Base-by-base conservation (phyloP, 2,329 filamentous ascomycete species). In the Talaromyces amestolkiae region DNA sequence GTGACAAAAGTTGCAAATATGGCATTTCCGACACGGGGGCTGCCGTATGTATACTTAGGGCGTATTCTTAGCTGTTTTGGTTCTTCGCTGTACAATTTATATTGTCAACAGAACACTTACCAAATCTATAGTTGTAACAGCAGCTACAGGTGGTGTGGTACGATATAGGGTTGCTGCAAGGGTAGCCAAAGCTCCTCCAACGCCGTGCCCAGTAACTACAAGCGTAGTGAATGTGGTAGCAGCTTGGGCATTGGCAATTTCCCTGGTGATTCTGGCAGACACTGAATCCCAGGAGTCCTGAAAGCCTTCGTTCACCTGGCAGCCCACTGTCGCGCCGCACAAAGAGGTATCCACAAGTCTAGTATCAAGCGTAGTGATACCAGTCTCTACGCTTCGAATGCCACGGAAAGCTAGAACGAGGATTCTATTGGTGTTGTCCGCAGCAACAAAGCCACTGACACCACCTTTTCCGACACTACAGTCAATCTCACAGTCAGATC, bases 131-230 rank as follows among this genome's bases (percentile, higher is more conserved):
- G 27, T 31, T 31, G 27, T 31, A 6, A 31, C 6, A 31, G 27
- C 27, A 31, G 27, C 27, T 31, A 31, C 27, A 31, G 27, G 27
- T 31, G 27, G 27, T 31, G 70, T 68, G 11, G 73, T 74, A 3
- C 82, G 73, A 19, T 84, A 67, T 3, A 77, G 76, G 1, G 76
- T 78, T 0, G 81, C 79, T 0, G 77, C 81, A 8, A 85, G 68
- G 2, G 73, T 76, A 1, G 82, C 82, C 22, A 85, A 70, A 0
- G 82, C 82, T 37, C 78, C 83, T 9, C 83, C 83, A 3, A 83
- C 75, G 49, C 77, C 80, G 69, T 85, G 83, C 0, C 83, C 83
- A 0, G 80, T 82, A 1, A 79, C 68, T 1, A 82, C 73, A 62
- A 84, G 66, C 19, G 19, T 58, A 33, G 71, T 72, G 70, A 78